A percentile compares a stretch with the other conserved stretches of the same genome.
These are phyloP conservation scores for Phialophora expanda DNA, from an alignment of 2,329 filamentous ascomycete species.

Conservation along the genomic window DNA sequence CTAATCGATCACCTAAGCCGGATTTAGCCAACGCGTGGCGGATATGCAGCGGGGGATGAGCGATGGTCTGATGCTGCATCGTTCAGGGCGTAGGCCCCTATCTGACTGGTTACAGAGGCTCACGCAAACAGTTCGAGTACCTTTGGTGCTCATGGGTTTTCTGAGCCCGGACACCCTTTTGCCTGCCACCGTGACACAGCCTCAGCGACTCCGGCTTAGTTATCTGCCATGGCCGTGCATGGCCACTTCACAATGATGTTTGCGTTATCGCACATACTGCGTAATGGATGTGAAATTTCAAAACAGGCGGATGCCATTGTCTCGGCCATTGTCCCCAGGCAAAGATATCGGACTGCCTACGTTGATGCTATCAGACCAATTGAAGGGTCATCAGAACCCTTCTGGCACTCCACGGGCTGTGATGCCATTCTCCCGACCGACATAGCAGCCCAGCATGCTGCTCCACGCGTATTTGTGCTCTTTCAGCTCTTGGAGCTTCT, in stretches of 20 bases:
- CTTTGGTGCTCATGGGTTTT: slow-evolving; percentile 1
- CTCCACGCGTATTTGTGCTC: slow-evolving; percentile 85
- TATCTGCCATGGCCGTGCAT: not conserved
- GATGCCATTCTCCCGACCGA: slow-evolving; percentile 62
- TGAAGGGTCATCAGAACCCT: slow-evolving; percentile 60
- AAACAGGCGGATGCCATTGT: not conserved
- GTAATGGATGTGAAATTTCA: not conserved
- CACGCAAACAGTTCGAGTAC: not conserved
- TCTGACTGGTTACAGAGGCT: not conserved
- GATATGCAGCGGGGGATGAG: slow-evolving; percentile 4
- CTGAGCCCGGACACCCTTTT: not conserved
- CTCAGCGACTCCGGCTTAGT: not conserved
- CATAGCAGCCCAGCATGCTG: slow-evolving; percentile 78
- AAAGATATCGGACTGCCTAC: not conserved
- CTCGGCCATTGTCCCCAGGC: not conserved
- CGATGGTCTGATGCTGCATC: slow-evolving; percentile 1
- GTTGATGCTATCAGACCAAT: not conserved
- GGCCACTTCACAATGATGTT: not conserved
- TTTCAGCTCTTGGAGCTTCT: slow-evolving; percentile 69
- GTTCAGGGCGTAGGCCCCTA: not conserved
- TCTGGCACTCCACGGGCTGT: slow-evolving; percentile 76
- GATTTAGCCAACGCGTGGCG: not conserved
- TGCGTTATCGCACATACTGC: not conserved
- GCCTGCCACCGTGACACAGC: not conserved
- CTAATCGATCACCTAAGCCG: not conserved